A percentile compares a stretch with the other conserved stretches of the same genome.
Evolutionary conservation across 2,329 filamentous ascomycete species (phyloP).

Genomic region (Cyphellophora europaea): DNA sequence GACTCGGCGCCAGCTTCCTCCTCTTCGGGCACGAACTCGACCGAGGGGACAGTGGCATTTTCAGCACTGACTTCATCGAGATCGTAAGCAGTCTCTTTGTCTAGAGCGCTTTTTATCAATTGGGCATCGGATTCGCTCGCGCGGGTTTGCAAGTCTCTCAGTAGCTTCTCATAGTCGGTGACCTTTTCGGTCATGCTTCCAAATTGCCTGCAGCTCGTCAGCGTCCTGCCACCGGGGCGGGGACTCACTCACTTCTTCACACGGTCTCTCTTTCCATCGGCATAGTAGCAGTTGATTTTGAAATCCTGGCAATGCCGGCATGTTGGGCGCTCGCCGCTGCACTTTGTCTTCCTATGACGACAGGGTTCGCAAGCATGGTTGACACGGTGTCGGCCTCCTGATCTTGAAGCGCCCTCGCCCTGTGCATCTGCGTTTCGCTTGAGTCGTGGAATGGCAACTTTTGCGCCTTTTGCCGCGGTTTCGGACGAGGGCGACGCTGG

Average conservation of each 20-base stretch:
- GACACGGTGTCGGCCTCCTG: constrained; percentile 18
- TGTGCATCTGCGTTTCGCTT: constrained; percentile 15
- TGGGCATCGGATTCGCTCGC: constrained; percentile 26
- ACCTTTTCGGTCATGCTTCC: constrained; percentile 28
- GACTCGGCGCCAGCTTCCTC: constrained; percentile 16
- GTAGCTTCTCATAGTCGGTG: constrained; percentile 29
- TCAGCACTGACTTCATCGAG: constrained; percentile 11
- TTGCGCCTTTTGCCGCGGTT: constrained; percentile 13
- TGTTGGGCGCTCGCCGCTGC: constrained; percentile 30
- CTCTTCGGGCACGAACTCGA: constrained; percentile 17
- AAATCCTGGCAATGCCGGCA: constrained; percentile 32
- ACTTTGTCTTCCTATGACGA: constrained; percentile 33
- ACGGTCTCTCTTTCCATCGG: constrained; percentile 34
- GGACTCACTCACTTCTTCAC: constrained; percentile 28
- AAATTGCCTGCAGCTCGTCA: constrained; percentile 25
- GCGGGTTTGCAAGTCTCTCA: constrained; percentile 26
- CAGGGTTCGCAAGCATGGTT: constrained; percentile 32
- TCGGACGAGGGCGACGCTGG: constrained; percentile 12
- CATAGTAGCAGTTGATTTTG: constrained; percentile 28
- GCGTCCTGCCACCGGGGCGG: not conserved
- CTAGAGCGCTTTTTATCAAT: constrained; percentile 26
- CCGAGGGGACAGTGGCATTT: constrained; percentile 5
- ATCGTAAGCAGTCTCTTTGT: constrained; percentile 21
- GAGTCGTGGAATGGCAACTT: constrained; percentile 24
- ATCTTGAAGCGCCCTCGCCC: constrained; percentile 6